phyloP scores from a whole-genome alignment of 805 yeast genomes.

The Barnettozyma populi region DNA sequence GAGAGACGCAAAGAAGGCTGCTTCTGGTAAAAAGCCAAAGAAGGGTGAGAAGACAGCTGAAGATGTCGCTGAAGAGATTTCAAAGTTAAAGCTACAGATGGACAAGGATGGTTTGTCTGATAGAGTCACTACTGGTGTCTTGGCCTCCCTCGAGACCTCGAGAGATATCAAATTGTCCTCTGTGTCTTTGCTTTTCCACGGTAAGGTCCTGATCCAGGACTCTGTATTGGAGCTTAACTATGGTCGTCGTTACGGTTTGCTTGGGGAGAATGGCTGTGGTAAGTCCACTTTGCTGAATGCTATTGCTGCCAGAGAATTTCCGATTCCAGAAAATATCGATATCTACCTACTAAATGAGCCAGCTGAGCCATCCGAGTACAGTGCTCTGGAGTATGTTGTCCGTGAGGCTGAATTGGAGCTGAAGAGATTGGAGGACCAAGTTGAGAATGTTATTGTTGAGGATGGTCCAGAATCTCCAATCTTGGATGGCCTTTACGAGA shows the following conservation, averaged over 20 bases:
- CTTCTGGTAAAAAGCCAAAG: conserved; percentile 65
- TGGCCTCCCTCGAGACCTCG: conserved; percentile 82
- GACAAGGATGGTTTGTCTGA: conserved; percentile 93
- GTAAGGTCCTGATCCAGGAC: conserved; percentile 93
- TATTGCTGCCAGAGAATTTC: conserved; percentile 92
- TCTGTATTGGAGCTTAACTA: conserved; percentile 87
- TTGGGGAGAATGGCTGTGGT: conserved; percentile 99
- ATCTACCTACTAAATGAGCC: conserved; percentile 94
- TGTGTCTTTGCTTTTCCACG: conserved; percentile 91
- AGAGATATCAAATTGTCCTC: conserved; percentile 91
- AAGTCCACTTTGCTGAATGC: conserved; percentile 93
- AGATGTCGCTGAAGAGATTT: conserved; percentile 67
- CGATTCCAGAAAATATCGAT: conserved; percentile 89
- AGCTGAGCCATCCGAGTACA: conserved; percentile 86
- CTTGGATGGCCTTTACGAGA: conserved; percentile 87
- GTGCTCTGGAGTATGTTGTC: conserved; percentile 94
- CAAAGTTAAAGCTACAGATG: conserved; percentile 84
- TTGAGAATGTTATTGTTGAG: conserved; percentile 80
- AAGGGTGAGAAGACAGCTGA: conserved; percentile 41
- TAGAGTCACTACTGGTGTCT: conserved; percentile 96
- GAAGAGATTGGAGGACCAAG: conserved; percentile 83
- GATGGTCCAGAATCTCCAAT: conserved; percentile 92
- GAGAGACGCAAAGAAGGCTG: conserved; percentile 94
- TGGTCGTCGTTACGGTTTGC: conserved; percentile 95
- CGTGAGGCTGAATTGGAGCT: conserved; percentile 93